phyloP scores from a whole-genome alignment of 1,284 basidiomycete species.

The Cutaneotrichosporon cutaneum region DNA sequence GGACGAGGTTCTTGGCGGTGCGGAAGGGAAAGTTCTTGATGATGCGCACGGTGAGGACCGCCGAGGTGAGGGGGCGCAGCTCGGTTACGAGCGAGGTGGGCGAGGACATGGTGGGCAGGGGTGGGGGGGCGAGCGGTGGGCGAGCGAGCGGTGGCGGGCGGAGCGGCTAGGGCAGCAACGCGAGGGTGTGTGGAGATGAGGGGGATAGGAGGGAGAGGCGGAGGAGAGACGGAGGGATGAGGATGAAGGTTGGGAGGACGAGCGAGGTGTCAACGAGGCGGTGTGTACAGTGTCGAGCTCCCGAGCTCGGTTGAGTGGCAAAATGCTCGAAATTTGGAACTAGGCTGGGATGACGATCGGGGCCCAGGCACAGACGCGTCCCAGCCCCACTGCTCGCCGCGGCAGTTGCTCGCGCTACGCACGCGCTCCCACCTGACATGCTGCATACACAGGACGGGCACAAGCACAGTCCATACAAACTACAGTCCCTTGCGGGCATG shows the following conservation, averaged over 20 bases:
- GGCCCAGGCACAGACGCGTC: neutral
- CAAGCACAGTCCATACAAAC: conserved; percentile 6
- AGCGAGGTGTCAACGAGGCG: too few species aligned
- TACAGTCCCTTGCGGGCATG: conserved; percentile 3
- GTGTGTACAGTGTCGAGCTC: too few species aligned
- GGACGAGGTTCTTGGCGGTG: conserved; percentile 82
- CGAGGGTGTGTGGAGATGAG: neutral
- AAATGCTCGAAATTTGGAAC: neutral
- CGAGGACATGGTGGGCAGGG: conserved; percentile 3
- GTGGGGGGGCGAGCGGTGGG: neutral
- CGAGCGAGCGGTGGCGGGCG: too few species aligned
- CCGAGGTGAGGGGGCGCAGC: conserved; percentile 35
- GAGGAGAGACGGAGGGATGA: neutral
- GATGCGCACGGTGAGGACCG: conserved; percentile 64
- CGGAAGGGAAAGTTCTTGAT: conserved; percentile 95
- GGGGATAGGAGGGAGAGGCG: neutral
- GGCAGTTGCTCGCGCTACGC: too few species aligned
- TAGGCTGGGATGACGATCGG: neutral
- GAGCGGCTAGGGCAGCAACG: too few species aligned
- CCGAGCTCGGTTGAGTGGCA: conserved; percentile 8
- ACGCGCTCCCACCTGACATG: neutral
- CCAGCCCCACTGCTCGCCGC: neutral
- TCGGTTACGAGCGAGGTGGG: conserved; percentile 32
- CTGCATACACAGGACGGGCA: conserved; percentile 7
- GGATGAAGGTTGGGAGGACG: neutral